These are phyloP conservation scores for Xylaria palmicola DNA, from an alignment of 495 filamentous ascomycete genomes.

Conservation along the genomic window DNA sequence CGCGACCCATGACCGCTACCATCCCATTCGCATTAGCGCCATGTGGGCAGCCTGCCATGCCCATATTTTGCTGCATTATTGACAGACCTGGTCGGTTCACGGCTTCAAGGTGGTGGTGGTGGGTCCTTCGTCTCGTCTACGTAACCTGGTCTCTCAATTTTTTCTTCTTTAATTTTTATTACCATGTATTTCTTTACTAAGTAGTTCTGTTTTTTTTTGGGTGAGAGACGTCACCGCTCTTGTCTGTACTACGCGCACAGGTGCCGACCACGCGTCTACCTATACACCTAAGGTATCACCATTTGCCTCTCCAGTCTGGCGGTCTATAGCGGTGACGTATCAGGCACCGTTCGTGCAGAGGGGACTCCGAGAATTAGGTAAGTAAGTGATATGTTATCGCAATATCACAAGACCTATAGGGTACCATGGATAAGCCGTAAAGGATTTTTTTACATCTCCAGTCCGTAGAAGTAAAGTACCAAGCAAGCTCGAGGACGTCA, in stretches of 20 bases:
- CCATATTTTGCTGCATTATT: conserved; percentile 11
- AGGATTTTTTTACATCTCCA: not conserved
- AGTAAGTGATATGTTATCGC: not conserved
- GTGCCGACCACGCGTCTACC: not conserved
- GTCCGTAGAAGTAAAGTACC: too few species aligned
- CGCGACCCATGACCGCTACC: not conserved
- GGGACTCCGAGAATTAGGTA: conserved; percentile 9
- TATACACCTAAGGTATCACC: not conserved
- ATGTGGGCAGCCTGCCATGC: conserved; percentile 1
- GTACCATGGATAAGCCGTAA: not conserved
- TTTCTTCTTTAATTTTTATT: too few species aligned
- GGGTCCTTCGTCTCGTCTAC: not conserved
- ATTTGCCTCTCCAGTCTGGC: not conserved
- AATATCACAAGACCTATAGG: not conserved
- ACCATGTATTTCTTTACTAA: not conserved
- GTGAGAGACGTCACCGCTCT: not conserved
- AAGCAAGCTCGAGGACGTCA: too few species aligned
- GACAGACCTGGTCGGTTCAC: not conserved
- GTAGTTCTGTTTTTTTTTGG: not conserved
- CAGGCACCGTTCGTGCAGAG: not conserved
- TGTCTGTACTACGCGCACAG: not conserved
- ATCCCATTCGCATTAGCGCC: conserved; percentile 8
- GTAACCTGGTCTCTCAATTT: too few species aligned
- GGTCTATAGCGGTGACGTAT: conserved; percentile 3
- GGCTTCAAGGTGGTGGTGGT: too few species aligned